Conservation (phyloP, 2,329 filamentous ascomycete genomes). For the Akanthomyces muscarius region DNA sequence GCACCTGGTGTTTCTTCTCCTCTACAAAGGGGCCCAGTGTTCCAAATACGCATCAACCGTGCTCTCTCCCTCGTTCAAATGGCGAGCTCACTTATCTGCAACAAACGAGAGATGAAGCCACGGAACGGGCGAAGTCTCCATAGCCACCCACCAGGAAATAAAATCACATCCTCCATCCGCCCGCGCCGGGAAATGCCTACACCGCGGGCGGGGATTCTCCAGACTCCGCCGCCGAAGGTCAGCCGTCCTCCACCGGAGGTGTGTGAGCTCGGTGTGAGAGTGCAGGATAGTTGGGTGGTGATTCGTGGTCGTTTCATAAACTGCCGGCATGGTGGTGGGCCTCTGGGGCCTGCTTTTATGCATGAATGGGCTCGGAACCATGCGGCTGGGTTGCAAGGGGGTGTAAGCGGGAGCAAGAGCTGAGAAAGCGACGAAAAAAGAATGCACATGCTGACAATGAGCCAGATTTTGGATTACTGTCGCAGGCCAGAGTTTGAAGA, state of each 20-base stretch:
- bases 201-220: no score
- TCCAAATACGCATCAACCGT: no score
- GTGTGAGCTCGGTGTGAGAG: no score
- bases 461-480: not conserved
- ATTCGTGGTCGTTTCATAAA: not conserved
- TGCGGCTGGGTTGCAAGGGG: not conserved
- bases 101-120: no score
- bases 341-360: not conserved
- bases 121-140: no score
- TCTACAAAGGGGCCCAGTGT: no score
- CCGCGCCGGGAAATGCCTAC: no score
- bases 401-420: not conserved
- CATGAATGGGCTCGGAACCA: slow-evolving; percentile 3
- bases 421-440: not conserved
- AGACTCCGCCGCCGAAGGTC: not conserved
- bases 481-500: not conserved
- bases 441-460: not conserved
- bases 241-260: not conserved
- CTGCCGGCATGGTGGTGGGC: slow-evolving; percentile 2
- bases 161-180: no score
- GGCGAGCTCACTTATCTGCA: no score
- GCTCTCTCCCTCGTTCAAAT: no score
- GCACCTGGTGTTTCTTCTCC: no score
- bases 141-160: no score
- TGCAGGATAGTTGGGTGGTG: not conserved